Evolutionary conservation across 768 basidiomycete species (phyloP).

Genomic region (Polyporus arcularius): DNA sequence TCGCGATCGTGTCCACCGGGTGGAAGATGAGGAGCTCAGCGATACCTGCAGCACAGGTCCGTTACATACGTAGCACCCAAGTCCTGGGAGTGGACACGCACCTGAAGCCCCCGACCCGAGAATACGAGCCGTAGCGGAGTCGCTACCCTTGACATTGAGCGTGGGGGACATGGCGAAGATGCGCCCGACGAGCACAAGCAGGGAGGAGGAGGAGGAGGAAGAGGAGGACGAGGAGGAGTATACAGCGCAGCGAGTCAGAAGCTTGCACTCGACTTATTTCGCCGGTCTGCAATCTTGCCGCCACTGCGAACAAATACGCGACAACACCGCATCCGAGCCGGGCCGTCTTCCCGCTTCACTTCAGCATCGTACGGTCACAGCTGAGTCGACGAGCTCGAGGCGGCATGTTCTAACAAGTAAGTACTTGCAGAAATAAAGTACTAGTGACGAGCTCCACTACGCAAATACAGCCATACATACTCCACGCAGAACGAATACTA

Average conservation of each 20-base stretch:
- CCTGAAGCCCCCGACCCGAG: constrained; percentile 93
- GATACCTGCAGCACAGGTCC: constrained; percentile 65
- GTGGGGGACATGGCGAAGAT: constrained; percentile 48
- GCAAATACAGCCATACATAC: too few relatives aligned
- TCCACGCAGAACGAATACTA: too few relatives aligned
- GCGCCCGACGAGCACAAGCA: not conserved
- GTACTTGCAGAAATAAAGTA: too few relatives aligned
- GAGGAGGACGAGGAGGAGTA: not conserved
- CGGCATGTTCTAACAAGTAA: too few relatives aligned
- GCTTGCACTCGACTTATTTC: not conserved
- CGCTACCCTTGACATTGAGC: constrained; percentile 53
- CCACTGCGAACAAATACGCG: constrained; percentile 15
- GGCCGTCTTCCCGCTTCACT: not conserved
- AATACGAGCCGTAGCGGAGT: constrained; percentile 88
- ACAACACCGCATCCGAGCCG: not conserved
- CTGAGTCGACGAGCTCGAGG: too few relatives aligned
- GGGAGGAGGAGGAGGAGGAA: not conserved
- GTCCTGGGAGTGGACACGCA: constrained; percentile 41
- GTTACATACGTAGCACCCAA: not conserved
- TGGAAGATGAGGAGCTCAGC: constrained; percentile 96
- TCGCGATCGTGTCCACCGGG: constrained; percentile 97
- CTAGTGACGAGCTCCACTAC: too few relatives aligned
- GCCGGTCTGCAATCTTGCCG: constrained; percentile 3
- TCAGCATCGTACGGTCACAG: too few relatives aligned
- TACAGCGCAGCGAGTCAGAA: not conserved